Conservation (phyloP, 129 eudicot genomes). For the Helichrysum umbraculigerum region DNA sequence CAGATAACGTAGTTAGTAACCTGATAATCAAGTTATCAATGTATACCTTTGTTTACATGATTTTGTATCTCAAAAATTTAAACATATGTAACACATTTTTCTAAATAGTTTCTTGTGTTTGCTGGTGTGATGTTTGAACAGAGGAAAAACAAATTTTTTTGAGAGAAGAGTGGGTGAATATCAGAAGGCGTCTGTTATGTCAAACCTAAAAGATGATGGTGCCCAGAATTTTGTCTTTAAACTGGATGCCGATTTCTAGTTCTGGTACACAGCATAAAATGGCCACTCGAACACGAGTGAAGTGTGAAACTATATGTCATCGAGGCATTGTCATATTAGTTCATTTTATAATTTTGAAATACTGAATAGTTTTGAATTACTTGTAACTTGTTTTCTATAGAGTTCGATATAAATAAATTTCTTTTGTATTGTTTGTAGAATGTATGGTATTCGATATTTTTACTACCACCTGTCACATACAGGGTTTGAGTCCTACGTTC, state of each 20-base stretch:
- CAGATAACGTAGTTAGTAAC: not conserved
- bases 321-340: not conserved
- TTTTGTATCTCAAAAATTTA: not conserved
- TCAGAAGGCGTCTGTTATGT: conserved; percentile 88
- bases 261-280: not conserved
- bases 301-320: not conserved
- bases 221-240: conserved; percentile 61
- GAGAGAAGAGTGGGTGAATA: conserved; percentile 89
- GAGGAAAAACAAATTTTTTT: conserved; percentile 87
- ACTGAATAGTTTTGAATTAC: not conserved
- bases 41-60: too few relatives aligned
- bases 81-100: not conserved
- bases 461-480: too few relatives aligned
- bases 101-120: not conserved
- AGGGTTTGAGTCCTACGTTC: too few relatives aligned
- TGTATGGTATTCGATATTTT: not conserved
- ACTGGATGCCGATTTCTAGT: conserved; percentile 73
- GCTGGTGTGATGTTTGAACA: conserved; percentile 34
- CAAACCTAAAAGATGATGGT: conserved; percentile 52
- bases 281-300: not conserved
- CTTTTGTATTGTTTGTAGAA: not conserved
- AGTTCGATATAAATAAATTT: not conserved
- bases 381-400: not conserved
- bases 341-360: not conserved
- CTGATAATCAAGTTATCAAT: too few relatives aligned